A percentile compares a stretch with the other conserved stretches of the same genome.
Evolutionary conservation across 495 filamentous ascomycete species (phyloP).

Genomic region (Aspergillus wentii): DNA sequence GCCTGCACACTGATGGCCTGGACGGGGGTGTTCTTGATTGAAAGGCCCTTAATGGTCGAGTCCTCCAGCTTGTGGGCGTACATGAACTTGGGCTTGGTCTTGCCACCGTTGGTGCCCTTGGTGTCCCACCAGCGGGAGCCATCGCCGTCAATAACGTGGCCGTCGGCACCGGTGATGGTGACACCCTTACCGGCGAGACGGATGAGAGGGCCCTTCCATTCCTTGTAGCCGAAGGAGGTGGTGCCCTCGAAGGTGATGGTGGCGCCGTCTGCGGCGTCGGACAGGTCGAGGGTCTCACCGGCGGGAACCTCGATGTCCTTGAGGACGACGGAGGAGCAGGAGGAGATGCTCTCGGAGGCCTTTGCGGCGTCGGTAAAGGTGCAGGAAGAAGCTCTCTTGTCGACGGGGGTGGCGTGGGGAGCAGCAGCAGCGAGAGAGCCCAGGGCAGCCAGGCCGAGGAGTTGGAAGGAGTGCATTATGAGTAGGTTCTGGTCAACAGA

Average conservation of each 20-base stretch:
- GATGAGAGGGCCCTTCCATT: constrained; percentile 50
- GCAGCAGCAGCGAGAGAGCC: constrained; percentile 19
- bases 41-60: constrained; percentile 38
- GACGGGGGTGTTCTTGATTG: constrained; percentile 57
- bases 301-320: constrained; percentile 46
- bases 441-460: constrained; percentile 15
- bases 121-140: constrained; percentile 50
- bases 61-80: constrained; percentile 41
- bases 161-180: constrained; percentile 34
- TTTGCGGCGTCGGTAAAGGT: constrained; percentile 43
- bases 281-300: constrained; percentile 48
- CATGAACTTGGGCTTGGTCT: constrained; percentile 56
- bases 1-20: constrained; percentile 56
- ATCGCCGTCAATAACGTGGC: constrained; percentile 38
- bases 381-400: constrained; percentile 34
- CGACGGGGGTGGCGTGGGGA: constrained; percentile 17
- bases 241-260: constrained; percentile 49
- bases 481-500: constrained; percentile 18
- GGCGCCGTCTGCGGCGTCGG: constrained; percentile 39
- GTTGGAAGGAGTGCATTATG: constrained; percentile 18
- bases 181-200: constrained; percentile 40
- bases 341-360: constrained; percentile 38
- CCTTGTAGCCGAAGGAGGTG: constrained; percentile 49
- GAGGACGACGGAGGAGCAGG: constrained; percentile 48
- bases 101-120: constrained; percentile 49